Conservation (phyloP, 176 grass and related monocot species). For the Zoysia pacifica region DNA sequence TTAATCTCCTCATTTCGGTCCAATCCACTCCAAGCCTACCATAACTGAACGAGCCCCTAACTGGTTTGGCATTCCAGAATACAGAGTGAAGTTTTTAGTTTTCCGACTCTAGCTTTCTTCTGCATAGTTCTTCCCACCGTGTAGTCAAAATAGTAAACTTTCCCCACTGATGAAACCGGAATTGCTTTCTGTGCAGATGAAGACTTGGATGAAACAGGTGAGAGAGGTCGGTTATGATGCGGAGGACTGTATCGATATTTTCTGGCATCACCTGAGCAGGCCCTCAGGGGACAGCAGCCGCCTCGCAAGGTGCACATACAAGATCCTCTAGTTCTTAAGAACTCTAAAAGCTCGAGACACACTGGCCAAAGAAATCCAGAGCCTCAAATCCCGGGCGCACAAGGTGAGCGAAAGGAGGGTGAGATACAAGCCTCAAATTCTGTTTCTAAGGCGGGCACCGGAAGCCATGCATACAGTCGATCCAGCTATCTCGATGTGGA, state of each 20-base stretch:
- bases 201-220: constrained; percentile 25
- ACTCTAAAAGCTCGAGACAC: background rate
- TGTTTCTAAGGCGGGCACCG: background rate
- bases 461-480: background rate
- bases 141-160: too few species aligned
- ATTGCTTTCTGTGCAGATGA: background rate
- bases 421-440: background rate
- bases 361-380: background rate
- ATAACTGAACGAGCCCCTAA: too few species aligned
- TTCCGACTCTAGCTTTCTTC: too few species aligned
- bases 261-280: background rate
- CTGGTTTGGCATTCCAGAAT: too few species aligned
- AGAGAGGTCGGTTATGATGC: constrained; percentile 9
- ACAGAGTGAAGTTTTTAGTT: too few species aligned
- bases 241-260: constrained; percentile 16
- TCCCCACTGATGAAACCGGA: too few species aligned
- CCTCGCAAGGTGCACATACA: too few species aligned
- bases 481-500: background rate
- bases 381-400: background rate
- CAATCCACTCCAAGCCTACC: too few species aligned
- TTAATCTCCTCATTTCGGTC: too few species aligned
- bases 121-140: too few species aligned
- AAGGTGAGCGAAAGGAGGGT: background rate
- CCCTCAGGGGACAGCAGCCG: too few species aligned
- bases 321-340: too few species aligned